Evolutionary conservation across 1,284 basidiomycete species (phyloP).

Genomic region (Puccinia hordei): DNA sequence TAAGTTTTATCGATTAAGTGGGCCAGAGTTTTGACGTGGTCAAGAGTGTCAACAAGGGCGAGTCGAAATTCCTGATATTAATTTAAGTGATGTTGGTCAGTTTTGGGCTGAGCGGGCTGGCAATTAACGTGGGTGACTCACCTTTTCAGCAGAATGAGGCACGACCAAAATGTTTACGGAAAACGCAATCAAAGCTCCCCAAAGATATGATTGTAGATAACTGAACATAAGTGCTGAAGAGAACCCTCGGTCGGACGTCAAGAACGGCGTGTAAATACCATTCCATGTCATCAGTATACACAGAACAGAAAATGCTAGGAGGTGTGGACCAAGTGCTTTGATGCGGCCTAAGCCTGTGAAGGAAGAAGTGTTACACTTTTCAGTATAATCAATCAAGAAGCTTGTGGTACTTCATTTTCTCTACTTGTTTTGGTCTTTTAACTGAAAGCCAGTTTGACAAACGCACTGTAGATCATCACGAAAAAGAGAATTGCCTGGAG

Average conservation of each 20-base stretch:
- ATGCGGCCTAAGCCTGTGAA: slow-evolving; percentile 54
- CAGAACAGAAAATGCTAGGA: slow-evolving; percentile 58
- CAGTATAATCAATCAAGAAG: not conserved
- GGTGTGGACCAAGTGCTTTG: slow-evolving; percentile 56
- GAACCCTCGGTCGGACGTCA: slow-evolving; percentile 53
- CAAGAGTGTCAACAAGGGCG: slow-evolving; percentile 58
- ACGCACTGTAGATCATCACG: slow-evolving; percentile 56
- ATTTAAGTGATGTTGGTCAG: not conserved
- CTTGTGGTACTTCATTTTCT: not conserved
- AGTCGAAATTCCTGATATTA: slow-evolving; percentile 56
- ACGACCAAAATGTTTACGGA: slow-evolving; percentile 59
- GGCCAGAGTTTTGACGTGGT: slow-evolving; percentile 58
- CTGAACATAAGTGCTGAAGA: slow-evolving; percentile 55
- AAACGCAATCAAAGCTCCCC: slow-evolving; percentile 57
- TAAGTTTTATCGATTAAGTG: slow-evolving; percentile 59
- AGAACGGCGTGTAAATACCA: slow-evolving; percentile 55
- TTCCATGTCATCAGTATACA: slow-evolving; percentile 59
- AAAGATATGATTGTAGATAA: slow-evolving; percentile 59
- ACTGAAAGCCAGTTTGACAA: not conserved
- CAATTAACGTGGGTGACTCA: not conserved
- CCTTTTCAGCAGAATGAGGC: slow-evolving; percentile 58
- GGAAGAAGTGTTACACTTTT: not conserved
- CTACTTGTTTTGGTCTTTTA: not conserved
- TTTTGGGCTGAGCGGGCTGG: not conserved
- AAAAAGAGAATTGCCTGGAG: slow-evolving; percentile 60